A percentile compares a stretch with the other conserved stretches of the same genome.
These are phyloP conservation scores for Xylaria sp. DNA, from an alignment of 2,329 filamentous ascomycete genomes.

Conservation along the genomic window DNA sequence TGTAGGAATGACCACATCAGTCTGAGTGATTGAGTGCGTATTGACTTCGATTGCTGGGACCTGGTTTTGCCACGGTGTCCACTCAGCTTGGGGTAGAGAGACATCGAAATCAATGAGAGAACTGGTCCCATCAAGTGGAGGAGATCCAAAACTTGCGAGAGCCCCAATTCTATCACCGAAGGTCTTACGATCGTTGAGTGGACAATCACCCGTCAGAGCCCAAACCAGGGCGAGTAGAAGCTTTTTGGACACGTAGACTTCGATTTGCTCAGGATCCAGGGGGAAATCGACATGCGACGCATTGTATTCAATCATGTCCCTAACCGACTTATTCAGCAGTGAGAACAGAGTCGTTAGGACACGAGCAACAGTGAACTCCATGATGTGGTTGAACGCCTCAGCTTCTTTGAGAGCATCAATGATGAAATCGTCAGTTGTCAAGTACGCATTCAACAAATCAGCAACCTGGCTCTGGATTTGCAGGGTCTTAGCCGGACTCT, in stretches of 20 bases:
- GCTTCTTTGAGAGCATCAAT: conserved; percentile 80
- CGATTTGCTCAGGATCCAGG: conserved; percentile 87
- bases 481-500: conserved; percentile 81
- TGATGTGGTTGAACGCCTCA: conserved; percentile 88
- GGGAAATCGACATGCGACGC: conserved; percentile 94
- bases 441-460: conserved; percentile 77
- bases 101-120: conserved; percentile 98
- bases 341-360: conserved; percentile 95
- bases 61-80: conserved; percentile 93
- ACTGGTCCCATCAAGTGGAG: conserved; percentile 78
- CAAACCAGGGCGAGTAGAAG: conserved; percentile 91
- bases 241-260: conserved; percentile 92
- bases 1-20: conserved; percentile 97
- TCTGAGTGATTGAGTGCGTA: conserved; percentile 97
- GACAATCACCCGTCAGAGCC: conserved; percentile 96
- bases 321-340: conserved; percentile 90
- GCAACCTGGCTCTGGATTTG: conserved; percentile 83
- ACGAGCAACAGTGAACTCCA: conserved; percentile 94
- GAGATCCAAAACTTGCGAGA: conserved; percentile 86
- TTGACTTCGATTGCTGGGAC: conserved; percentile 97
- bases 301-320: conserved; percentile 96
- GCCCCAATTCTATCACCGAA: conserved; percentile 89
- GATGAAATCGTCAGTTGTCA: conserved; percentile 85
- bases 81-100: conserved; percentile 84
- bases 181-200: conserved; percentile 83